A percentile compares a stretch with the other conserved stretches of the same genome.
These are phyloP conservation scores for Agapanthus africanus DNA, from an alignment of 106 monocot genomes.

Conservation along the genomic window DNA sequence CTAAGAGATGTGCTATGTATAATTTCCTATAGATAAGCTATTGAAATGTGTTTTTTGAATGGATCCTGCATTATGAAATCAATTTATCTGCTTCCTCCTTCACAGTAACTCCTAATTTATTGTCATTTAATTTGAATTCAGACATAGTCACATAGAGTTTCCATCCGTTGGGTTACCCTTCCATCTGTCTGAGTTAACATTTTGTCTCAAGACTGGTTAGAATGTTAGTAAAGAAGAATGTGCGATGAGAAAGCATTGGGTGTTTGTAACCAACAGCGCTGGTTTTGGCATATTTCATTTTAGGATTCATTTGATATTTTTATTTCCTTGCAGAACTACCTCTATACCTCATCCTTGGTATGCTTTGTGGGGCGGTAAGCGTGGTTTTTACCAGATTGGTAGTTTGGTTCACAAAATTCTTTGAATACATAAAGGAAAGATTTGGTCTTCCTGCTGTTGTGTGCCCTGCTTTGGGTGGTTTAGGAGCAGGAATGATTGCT, in stretches of 20 bases:
- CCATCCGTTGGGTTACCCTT: background rate
- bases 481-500: constrained; percentile 96
- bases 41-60: no score
- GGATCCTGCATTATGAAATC: background rate
- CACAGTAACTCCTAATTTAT: background rate
- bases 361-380: constrained; percentile 96
- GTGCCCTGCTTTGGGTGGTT: constrained; percentile 93
- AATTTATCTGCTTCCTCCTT: background rate
- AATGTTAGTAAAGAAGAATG: background rate
- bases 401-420: constrained; percentile 78
- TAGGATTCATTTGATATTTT: background rate
- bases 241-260: background rate
- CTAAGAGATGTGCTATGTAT: no score
- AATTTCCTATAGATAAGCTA: no score
- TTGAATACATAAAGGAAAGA: constrained; percentile 74
- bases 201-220: background rate
- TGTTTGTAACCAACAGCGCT: background rate
- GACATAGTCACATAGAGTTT: no score
- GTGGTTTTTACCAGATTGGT: constrained; percentile 83
- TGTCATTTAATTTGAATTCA: background rate
- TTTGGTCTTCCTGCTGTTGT: constrained; percentile 84
- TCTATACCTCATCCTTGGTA: constrained; percentile 90
- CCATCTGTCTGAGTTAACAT: background rate
- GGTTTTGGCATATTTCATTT: background rate
- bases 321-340: constrained; percentile 73